A percentile compares a stretch with the other conserved stretches of the same genome.
phyloP scores from a whole-genome alignment of 352 stramenopile species.

The Globisporangium uncinulatum region DNA sequence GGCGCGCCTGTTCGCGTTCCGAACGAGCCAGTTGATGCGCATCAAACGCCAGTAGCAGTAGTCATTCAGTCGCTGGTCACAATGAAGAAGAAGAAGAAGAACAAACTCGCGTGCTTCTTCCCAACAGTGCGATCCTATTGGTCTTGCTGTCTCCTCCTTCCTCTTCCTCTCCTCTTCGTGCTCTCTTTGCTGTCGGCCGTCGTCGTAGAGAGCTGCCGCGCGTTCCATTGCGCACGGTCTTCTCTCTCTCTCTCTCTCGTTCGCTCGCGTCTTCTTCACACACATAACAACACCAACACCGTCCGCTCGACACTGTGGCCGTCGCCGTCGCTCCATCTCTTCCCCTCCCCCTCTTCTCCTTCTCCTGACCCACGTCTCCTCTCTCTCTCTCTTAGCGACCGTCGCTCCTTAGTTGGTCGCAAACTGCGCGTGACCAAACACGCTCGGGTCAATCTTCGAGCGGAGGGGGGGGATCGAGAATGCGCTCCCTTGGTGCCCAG shows the following conservation, averaged over 20 bases:
- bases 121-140: constrained; percentile 13
- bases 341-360: neutral
- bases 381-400: neutral
- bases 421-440: constrained; percentile 46
- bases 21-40: no score
- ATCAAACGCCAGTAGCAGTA: no score
- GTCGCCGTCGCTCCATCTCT: neutral
- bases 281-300: constrained; percentile 2
- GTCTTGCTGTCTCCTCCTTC: constrained; percentile 5
- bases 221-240: constrained; percentile 36
- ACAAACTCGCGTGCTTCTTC: neutral
- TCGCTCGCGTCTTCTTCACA: neutral
- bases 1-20: no score
- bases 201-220: constrained; percentile 9
- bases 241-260: neutral
- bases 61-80: no score
- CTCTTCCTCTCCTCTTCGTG: neutral
- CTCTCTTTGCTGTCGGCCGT: neutral
- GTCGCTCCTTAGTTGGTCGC: constrained; percentile 33
- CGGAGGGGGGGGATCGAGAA: constrained; percentile 70
- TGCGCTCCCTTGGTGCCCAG: constrained; percentile 19
- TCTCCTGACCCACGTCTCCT: neutral
- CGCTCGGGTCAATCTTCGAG: constrained; percentile 72
- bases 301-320: neutral
- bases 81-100: no score